Conservation (phyloP, 371 early-diverging fungal genomes). For the Syncephalastrum racemosum region DNA sequence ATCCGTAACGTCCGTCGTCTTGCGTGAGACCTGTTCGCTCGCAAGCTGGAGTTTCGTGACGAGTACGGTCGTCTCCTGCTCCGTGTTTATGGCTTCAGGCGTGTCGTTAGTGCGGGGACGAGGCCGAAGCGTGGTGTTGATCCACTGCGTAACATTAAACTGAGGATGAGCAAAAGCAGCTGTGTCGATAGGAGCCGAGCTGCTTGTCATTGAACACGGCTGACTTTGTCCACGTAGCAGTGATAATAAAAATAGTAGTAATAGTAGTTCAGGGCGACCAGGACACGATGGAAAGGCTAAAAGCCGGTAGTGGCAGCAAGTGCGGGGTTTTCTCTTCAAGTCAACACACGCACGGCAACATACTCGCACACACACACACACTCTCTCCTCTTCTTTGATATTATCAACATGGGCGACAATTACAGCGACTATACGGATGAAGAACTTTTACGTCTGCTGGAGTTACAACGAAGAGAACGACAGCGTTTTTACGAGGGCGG, state of each 20-base stretch:
- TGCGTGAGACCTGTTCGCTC: conserved; percentile 51
- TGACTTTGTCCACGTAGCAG: no score
- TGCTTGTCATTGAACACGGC: conserved; percentile 6
- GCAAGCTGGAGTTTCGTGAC: conserved; percentile 60
- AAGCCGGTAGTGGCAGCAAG: no score
- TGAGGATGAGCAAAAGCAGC: conserved; percentile 39
- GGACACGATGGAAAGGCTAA: no score
- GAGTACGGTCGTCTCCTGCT: conserved; percentile 55
- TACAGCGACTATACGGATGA: conserved; percentile 12
- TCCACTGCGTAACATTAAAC: conserved; percentile 67
- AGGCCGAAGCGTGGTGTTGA: conserved; percentile 48
- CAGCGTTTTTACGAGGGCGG: conserved; percentile 20
- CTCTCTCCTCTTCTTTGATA: no score
- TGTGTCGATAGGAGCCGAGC: conserved; percentile 23
- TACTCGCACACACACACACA: no score
- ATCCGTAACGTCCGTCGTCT: conserved; percentile 51
- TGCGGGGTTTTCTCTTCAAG: no score
- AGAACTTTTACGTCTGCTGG: conserved; percentile 30
- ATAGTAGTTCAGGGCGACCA: no score
- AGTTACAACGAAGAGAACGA: conserved; percentile 31
- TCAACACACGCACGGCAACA: no score
- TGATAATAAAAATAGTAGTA: no score
- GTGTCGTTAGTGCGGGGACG: conserved; percentile 4
- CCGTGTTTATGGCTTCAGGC: conserved; percentile 12
- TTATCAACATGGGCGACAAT: no score